These are phyloP conservation scores for Falciphora oryzae DNA, from an alignment of 2,329 filamentous ascomycete species.

Conservation along the genomic window DNA sequence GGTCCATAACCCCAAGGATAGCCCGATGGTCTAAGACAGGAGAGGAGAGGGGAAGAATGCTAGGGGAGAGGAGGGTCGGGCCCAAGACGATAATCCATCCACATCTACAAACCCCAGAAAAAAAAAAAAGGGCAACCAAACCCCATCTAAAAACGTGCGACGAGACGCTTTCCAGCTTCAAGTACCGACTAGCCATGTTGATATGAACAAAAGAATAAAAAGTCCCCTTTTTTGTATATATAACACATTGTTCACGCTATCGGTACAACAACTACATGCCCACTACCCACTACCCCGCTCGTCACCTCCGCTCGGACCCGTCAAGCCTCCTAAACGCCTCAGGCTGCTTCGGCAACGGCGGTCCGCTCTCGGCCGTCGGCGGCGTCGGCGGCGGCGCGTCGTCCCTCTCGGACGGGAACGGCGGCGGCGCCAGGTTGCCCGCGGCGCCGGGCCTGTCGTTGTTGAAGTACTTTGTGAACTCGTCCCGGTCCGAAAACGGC, in stretches of 20 bases:
- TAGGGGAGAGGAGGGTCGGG: not conserved
- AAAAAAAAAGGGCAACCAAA: not conserved
- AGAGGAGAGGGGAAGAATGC: not conserved
- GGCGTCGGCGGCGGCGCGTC: slow-evolving; percentile 12
- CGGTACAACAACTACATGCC: not conserved
- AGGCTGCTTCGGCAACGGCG: not conserved
- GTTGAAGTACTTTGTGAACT: slow-evolving; percentile 93
- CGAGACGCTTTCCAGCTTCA: not conserved
- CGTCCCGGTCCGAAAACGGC: slow-evolving; percentile 77
- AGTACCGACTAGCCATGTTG: not conserved
- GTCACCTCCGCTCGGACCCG: not conserved
- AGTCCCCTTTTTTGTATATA: not conserved
- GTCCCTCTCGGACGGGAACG: slow-evolving; percentile 42
- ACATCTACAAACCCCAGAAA: not conserved
- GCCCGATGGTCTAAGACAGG: not conserved
- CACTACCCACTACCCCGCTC: too few relatives aligned
- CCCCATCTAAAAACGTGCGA: not conserved
- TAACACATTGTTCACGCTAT: not conserved
- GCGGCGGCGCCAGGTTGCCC: slow-evolving; percentile 42
- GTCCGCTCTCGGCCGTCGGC: not conserved
- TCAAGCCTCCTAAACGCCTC: slow-evolving; percentile 2
- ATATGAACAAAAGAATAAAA: not conserved
- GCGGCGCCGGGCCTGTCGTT: slow-evolving; percentile 48
- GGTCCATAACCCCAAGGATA: not conserved
- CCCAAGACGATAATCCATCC: not conserved